Conservation (phyloP, 768 basidiomycete genomes). For the Leucocoprinus birnbaumii region DNA sequence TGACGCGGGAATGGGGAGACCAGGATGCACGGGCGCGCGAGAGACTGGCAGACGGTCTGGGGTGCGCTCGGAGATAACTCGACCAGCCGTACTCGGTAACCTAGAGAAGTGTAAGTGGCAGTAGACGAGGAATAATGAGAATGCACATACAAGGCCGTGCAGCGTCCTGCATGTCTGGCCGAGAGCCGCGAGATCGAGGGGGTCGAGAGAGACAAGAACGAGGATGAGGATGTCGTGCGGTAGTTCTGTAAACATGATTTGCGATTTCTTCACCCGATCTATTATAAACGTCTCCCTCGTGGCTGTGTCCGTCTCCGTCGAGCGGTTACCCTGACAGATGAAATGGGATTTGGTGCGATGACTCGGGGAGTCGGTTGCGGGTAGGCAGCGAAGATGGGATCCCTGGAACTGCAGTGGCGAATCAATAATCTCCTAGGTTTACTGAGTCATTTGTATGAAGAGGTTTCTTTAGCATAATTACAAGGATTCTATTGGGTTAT, state of each 20-base stretch:
- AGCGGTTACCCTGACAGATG: background rate
- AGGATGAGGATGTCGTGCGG: constrained; percentile 58
- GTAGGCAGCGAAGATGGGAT: background rate
- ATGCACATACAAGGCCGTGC: constrained; percentile 23
- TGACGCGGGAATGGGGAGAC: constrained; percentile 39
- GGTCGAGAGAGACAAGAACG: constrained; percentile 42
- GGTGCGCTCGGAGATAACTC: constrained; percentile 44
- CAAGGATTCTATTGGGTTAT: too few relatives aligned
- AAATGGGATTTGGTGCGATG: too few relatives aligned
- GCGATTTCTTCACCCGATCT: background rate
- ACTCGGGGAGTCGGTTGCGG: background rate
- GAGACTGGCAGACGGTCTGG: constrained; percentile 54
- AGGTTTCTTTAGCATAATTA: too few relatives aligned
- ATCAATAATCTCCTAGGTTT: too few relatives aligned
- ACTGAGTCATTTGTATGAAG: too few relatives aligned
- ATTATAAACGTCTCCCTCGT: background rate
- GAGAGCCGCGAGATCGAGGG: constrained; percentile 40
- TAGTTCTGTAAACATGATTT: constrained; percentile 30
- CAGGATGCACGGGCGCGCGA: constrained; percentile 39
- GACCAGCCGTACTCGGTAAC: constrained; percentile 64
- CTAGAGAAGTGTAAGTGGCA: constrained; percentile 32
- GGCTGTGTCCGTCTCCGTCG: background rate
- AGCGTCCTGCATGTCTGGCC: constrained; percentile 36
- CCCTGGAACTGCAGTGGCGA: too few relatives aligned
- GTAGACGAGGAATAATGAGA: constrained; percentile 1